Evolutionary conservation across 2,329 filamentous ascomycete species (phyloP), one percentile per base, ranked within the genome.

Genomic region (Drechslerella stenobrocha): DNA sequence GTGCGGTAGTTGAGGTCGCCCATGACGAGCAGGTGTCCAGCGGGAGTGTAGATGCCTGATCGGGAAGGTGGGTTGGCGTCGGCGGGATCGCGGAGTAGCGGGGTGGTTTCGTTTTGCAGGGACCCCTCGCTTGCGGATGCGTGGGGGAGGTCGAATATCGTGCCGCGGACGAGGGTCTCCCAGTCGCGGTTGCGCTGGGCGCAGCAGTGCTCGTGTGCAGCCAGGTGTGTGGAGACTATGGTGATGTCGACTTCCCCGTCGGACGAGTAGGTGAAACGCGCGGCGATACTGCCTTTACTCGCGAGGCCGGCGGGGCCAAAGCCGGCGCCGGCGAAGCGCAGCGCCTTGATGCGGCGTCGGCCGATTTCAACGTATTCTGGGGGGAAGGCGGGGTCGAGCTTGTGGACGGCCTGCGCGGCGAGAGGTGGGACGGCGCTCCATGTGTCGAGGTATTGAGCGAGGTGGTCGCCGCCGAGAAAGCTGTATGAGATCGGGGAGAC

Each of bases 1-100:
- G 92, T 95, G 71, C 93, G 87, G 77, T 98, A 98, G 79, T 98
- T 98, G 66, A 98, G 82, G 76, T 98, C 93, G 22, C 93, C 93
- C 0, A 87, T 87, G 46, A 97, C 80, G 75, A 97, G 95, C 0
- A 96, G 80, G 75, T 95, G 85, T 2, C 85, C 85, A 2, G 81
- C 82, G 0, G 89, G 84, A 50, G 83, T 84, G 78, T 91, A 96
- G 58, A 97, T 83, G 30, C 84, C 84, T 13, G 55, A 66, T 37
- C 23, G 3, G 7, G 47, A 13, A 0, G 52, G 24, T 47, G 53
- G 42, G 30, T 37, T 52, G n/a, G 46, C 20, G n/a, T 13, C 4
- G 0, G 52, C 35, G 18, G 23, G 37, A 84, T 78, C 70, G 82
- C 76, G 71, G 83, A 70, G 70, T 71, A 32, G 58, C 18, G 46